Evolutionary conservation across 129 eudicot species (phyloP).

Genomic region (Smallanthus sonchifolius): DNA sequence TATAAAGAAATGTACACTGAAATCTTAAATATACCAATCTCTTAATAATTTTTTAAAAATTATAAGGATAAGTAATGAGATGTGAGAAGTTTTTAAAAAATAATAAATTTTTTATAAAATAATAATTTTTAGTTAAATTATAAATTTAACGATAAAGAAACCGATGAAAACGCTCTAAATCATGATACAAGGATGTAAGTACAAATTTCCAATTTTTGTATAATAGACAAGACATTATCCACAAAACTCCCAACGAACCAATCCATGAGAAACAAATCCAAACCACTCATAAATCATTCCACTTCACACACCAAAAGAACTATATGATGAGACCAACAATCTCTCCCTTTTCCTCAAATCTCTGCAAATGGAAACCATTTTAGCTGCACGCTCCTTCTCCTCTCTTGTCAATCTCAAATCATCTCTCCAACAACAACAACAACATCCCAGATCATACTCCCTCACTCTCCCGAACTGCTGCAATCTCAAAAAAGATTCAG

Average conservation of each 20-base stretch:
- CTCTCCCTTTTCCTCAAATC: conserved; percentile 16
- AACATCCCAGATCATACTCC: conserved; percentile 36
- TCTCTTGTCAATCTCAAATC: conserved; percentile 58
- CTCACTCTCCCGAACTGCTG: conserved; percentile 50
- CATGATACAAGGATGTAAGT: not conserved
- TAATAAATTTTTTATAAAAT: too few relatives aligned
- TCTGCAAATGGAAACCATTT: conserved; percentile 79
- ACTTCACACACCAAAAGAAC: conserved; percentile 27
- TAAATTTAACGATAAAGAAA: too few relatives aligned
- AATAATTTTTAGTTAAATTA: too few relatives aligned
- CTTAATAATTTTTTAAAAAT: too few relatives aligned
- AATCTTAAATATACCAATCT: too few relatives aligned
- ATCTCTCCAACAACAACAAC: conserved; percentile 26
- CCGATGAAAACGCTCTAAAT: not conserved
- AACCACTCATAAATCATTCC: conserved; percentile 42
- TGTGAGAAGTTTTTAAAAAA: too few relatives aligned
- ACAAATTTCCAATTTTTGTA: not conserved
- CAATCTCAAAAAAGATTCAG: conserved; percentile 41
- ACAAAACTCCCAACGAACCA: conserved; percentile 30
- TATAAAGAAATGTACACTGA: too few relatives aligned
- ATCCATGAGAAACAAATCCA: conserved; percentile 50
- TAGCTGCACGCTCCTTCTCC: conserved; percentile 65
- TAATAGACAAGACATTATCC: conserved; percentile 53
- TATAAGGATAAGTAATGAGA: too few relatives aligned
- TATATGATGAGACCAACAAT: conserved; percentile 20